These are phyloP conservation scores for Teratosphaeria pseudoeucalypti DNA, from an alignment of 2,329 filamentous ascomycete species.

Conservation along the genomic window DNA sequence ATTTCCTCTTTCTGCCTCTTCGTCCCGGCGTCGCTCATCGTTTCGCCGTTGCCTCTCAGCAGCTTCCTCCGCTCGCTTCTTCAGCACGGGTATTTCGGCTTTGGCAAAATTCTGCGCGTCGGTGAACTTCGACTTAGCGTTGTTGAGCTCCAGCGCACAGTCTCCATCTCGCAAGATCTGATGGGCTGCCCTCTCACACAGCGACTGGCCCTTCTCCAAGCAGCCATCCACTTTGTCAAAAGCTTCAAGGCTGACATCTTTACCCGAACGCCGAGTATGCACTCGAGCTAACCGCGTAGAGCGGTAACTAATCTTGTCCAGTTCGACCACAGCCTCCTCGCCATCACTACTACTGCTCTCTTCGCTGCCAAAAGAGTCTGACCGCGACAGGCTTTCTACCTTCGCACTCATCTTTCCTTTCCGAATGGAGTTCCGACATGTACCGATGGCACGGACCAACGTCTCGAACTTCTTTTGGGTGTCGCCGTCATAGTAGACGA, in stretches of 20 bases:
- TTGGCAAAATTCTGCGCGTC: slow-evolving; percentile 48
- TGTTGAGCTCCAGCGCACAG: slow-evolving; percentile 64
- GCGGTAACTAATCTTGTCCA: slow-evolving; percentile 28
- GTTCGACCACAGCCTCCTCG: slow-evolving; percentile 28
- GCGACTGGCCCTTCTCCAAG: slow-evolving; percentile 66
- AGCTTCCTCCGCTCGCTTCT: slow-evolving; percentile 14
- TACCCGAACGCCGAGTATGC: neutral
- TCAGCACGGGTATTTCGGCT: slow-evolving; percentile 13
- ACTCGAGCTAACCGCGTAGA: slow-evolving; percentile 4
- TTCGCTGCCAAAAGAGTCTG: slow-evolving; percentile 22
- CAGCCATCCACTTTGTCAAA: slow-evolving; percentile 63
- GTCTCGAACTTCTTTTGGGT: slow-evolving; percentile 75
- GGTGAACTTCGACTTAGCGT: slow-evolving; percentile 54
- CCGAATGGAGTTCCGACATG: slow-evolving; percentile 70
- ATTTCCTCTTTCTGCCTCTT: neutral
- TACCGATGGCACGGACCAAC: slow-evolving; percentile 70
- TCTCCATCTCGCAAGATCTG: slow-evolving; percentile 82
- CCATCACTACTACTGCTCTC: slow-evolving; percentile 27
- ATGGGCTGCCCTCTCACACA: slow-evolving; percentile 79
- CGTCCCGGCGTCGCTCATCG: slow-evolving; percentile 13
- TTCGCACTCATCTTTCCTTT: slow-evolving; percentile 79
- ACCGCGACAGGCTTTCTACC: slow-evolving; percentile 42
- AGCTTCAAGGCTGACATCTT: slow-evolving; percentile 12
- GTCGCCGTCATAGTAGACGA: slow-evolving; percentile 86
- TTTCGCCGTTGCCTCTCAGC: slow-evolving; percentile 13